phyloP scores from a whole-genome alignment of 73 alveolate species.

The Stentor coeruleus region DNA sequence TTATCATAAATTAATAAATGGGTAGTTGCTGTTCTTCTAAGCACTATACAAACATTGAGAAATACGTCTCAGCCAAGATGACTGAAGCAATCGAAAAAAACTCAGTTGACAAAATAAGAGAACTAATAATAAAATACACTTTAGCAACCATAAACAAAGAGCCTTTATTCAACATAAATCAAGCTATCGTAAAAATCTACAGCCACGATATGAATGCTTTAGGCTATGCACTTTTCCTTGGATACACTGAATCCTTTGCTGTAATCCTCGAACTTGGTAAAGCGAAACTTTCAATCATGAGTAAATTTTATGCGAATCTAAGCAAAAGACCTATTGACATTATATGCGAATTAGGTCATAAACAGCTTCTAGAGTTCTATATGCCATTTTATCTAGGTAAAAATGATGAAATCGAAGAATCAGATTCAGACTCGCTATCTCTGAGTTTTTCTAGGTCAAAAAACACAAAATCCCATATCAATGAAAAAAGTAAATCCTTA shows the following conservation, averaged over 20 bases:
- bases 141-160: not conserved
- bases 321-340: slow-evolving; percentile 24
- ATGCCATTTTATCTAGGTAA: not conserved
- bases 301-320: not conserved
- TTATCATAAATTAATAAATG: not conserved
- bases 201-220: slow-evolving; percentile 4
- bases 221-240: slow-evolving; percentile 3
- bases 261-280: not conserved
- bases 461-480: slow-evolving; percentile 6
- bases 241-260: not conserved
- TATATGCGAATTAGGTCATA: slow-evolving; percentile 8
- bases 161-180: not conserved
- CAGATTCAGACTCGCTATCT: slow-evolving; percentile 6
- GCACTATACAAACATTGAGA: not conserved
- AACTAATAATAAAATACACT: not conserved
- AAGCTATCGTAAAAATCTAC: not conserved
- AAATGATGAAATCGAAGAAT: not conserved
- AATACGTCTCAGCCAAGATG: not conserved
- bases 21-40: slow-evolving; percentile 3
- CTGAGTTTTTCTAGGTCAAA: slow-evolving; percentile 5
- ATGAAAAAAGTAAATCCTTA: slow-evolving; percentile 1
- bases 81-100: not conserved
- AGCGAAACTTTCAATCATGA: slow-evolving; percentile 13
- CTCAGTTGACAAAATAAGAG: not conserved
- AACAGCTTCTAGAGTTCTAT: not conserved